phyloP scores from a whole-genome alignment of 2,329 filamentous ascomycete genomes.

The Colletotrichum chrysophilum region DNA sequence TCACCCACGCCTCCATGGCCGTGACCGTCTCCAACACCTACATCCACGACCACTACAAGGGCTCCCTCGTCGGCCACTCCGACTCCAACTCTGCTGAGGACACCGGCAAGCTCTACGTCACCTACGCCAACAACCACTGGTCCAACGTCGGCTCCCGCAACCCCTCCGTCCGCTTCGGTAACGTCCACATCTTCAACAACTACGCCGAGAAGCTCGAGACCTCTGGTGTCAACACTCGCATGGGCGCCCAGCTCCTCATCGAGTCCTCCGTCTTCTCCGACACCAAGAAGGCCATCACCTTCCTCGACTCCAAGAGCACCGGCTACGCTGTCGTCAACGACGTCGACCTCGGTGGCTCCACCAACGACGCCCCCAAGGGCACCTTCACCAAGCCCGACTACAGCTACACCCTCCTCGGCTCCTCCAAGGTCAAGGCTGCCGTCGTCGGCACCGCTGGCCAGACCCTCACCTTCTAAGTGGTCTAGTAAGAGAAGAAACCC shows the following conservation, averaged over 20 bases:
- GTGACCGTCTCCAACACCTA: slow-evolving; percentile 53
- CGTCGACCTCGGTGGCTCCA: slow-evolving; percentile 46
- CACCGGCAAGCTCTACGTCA: slow-evolving; percentile 65
- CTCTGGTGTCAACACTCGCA: slow-evolving; percentile 60
- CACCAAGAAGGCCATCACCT: slow-evolving; percentile 40
- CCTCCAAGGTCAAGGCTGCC: slow-evolving; percentile 47
- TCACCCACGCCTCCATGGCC: slow-evolving; percentile 67
- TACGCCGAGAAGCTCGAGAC: slow-evolving; percentile 44
- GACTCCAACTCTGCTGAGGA: slow-evolving; percentile 64
- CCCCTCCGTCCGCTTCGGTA: slow-evolving; percentile 71
- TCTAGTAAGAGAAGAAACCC: not conserved
- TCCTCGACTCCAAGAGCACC: slow-evolving; percentile 43
- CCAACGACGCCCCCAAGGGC: slow-evolving; percentile 53
- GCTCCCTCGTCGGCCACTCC: slow-evolving; percentile 64
- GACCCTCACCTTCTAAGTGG: slow-evolving; percentile 37
- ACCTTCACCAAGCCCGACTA: slow-evolving; percentile 60
- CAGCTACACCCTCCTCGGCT: slow-evolving; percentile 49
- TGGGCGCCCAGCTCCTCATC: slow-evolving; percentile 62
- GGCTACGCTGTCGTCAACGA: slow-evolving; percentile 48
- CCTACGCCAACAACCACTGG: slow-evolving; percentile 72
- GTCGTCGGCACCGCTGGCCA: slow-evolving; percentile 45
- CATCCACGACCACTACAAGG: slow-evolving; percentile 57
- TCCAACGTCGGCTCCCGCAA: slow-evolving; percentile 67
- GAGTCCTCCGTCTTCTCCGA: slow-evolving; percentile 58
- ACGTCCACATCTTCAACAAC: slow-evolving; percentile 63